Evolutionary conservation across 768 basidiomycete species (phyloP).

Genomic region (Boletus barrowsii): DNA sequence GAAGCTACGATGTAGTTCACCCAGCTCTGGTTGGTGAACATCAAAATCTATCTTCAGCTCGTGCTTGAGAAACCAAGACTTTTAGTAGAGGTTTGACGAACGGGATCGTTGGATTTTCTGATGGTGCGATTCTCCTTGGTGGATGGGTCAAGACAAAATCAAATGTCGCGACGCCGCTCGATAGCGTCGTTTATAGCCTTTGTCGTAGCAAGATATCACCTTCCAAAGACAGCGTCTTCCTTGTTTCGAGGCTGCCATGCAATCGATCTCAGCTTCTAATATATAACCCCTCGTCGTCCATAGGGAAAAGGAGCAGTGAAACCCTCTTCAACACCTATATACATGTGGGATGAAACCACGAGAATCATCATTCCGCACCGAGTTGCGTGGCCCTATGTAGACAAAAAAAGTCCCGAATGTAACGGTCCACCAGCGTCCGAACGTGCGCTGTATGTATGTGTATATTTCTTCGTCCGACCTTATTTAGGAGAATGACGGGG

Average conservation of each 20-base stretch:
- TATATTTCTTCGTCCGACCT: neutral
- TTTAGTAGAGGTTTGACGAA: too few relatives aligned
- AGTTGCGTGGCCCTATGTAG: neutral
- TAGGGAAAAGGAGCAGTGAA: neutral
- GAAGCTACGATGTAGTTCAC: slow-evolving; percentile 18
- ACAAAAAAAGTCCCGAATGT: neutral
- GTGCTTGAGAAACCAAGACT: neutral
- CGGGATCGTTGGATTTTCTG: too few relatives aligned
- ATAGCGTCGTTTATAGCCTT: too few relatives aligned
- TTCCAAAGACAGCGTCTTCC: neutral
- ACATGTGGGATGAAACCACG: neutral
- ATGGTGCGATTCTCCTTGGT: too few relatives aligned
- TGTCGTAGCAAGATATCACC: neutral
- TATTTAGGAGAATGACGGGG: neutral
- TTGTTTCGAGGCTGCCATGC: neutral
- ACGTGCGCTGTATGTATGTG: neutral
- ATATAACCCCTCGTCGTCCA: neutral
- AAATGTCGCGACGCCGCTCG: too few relatives aligned
- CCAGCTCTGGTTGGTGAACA: neutral
- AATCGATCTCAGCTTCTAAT: neutral
- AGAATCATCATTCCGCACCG: neutral
- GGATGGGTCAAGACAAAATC: too few relatives aligned
- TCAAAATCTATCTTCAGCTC: neutral
- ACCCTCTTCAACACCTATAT: neutral
- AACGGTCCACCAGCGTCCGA: neutral